phyloP scores from a whole-genome alignment of 2,329 filamentous ascomycete species.

The Microascus cirrosus region DNA sequence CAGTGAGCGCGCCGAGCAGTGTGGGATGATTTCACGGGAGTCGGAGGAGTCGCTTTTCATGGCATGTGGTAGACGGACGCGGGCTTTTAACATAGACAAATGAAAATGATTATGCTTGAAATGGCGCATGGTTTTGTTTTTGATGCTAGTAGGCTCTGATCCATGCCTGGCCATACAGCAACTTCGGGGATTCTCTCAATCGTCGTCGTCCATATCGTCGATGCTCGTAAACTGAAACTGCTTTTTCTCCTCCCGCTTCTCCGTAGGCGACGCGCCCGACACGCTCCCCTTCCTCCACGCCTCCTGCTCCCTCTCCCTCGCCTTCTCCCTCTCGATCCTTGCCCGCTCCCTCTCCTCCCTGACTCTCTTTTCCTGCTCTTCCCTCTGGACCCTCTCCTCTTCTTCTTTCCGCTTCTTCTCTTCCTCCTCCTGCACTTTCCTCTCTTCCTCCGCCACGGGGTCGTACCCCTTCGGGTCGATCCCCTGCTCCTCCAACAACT shows the following conservation, averaged over 20 bases:
- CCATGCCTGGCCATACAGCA: not conserved
- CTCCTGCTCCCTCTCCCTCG: slow-evolving; percentile 28
- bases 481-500: slow-evolving; percentile 50
- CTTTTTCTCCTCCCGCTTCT: slow-evolving; percentile 25
- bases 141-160: not conserved
- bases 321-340: slow-evolving; percentile 29
- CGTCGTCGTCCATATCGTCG: slow-evolving; percentile 40
- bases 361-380: slow-evolving; percentile 29
- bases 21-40: not conserved
- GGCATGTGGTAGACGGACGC: not conserved
- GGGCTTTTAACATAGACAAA: not conserved
- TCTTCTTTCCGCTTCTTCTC: slow-evolving; percentile 34
- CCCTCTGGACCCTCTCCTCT: slow-evolving; percentile 30
- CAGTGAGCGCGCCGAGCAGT: not conserved
- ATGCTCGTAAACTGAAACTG: slow-evolving; percentile 46
- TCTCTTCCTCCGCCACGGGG: slow-evolving; percentile 41
- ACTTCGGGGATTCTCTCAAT: slow-evolving; percentile 8
- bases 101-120: not conserved
- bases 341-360: slow-evolving; percentile 25
- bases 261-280: slow-evolving; percentile 14
- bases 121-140: not conserved
- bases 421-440: slow-evolving; percentile 38
- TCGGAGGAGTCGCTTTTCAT: not conserved
- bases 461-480: slow-evolving; percentile 51
- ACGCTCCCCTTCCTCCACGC: slow-evolving; percentile 28